A percentile compares a stretch with the other conserved stretches of the same genome.
Evolutionary conservation across 495 filamentous ascomycete genomes (phyloP).

Genomic region (Staphylotrichum tortipilum): DNA sequence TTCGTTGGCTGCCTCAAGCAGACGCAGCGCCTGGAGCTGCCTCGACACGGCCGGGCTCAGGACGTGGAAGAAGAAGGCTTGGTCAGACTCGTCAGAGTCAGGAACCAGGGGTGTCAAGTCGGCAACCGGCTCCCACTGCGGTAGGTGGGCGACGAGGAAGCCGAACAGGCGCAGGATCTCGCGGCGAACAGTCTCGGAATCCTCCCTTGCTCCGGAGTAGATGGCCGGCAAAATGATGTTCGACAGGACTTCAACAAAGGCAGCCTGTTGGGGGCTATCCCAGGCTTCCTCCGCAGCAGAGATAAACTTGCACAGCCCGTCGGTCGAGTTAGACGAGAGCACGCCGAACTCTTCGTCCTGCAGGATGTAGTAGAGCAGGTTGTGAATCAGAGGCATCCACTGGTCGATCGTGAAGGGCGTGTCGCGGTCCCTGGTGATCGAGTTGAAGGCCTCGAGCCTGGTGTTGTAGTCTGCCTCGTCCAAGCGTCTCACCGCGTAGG

Average conservation of each 20-base stretch:
- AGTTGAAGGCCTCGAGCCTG: conserved; percentile 66
- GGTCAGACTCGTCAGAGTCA: conserved; percentile 61
- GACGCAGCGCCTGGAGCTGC: conserved; percentile 72
- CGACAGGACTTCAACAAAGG: conserved; percentile 44
- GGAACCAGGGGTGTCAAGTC: conserved; percentile 70
- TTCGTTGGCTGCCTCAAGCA: conserved; percentile 57
- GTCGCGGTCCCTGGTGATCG: conserved; percentile 52
- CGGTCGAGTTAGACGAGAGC: conserved; percentile 68
- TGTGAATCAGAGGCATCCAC: conserved; percentile 85
- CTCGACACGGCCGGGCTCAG: conserved; percentile 85
- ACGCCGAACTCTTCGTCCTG: conserved; percentile 84
- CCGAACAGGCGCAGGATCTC: conserved; percentile 75
- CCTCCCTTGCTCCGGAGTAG: conserved; percentile 60
- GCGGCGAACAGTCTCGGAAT: conserved; percentile 72
- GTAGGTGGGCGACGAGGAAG: conserved; percentile 62
- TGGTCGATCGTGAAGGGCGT: conserved; percentile 56
- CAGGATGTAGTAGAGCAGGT: conserved; percentile 80
- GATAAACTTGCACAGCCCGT: conserved; percentile 72
- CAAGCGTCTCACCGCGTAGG: conserved; percentile 56
- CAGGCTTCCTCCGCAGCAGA: conserved; percentile 38
- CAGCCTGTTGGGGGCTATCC: conserved; percentile 27
- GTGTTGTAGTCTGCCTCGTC: conserved; percentile 82
- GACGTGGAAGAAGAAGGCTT: conserved; percentile 89
- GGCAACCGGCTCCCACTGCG: conserved; percentile 55
- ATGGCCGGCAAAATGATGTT: conserved; percentile 64